Evolutionary conservation across 208 protist genomes (phyloP), one percentile per base, ranked within the genome.

Genomic region (Entamoeba invadens): DNA sequence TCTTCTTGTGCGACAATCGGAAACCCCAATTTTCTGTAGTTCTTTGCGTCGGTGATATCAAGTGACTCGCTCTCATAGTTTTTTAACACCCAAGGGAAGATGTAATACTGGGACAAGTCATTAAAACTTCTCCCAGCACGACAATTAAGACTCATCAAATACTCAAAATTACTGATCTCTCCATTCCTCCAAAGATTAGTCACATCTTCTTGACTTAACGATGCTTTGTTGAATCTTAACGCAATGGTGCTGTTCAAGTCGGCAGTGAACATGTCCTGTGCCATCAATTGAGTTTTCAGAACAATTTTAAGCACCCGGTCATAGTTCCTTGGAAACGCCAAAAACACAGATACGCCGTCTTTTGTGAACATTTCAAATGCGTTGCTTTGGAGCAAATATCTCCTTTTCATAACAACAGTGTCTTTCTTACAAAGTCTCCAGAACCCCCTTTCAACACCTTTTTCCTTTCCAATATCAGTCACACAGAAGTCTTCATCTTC

Each of bases 1-100:
- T 95, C 77, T 14, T 42, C 45, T 44, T 95, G 93, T 21, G 96
- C 96, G 16, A 95, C 96, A 0, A 97, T 93, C 18, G 96, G 96
- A 50, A 93, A 92, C 18, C 91, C 93, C 16, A 97, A 92, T 94
- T 97, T 95, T 38, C 97, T 94, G 51, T 95, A 97, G 16, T 93
- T 92, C 1, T 0, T 18, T 1, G 92, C 51, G 57, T 97, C 92
- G 12, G 10, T 21, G 1, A 97, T 46, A 45, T 97, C 94, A 18
- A 97, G 51, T 18, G 4, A 4, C 45, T 46, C 31, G 25, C 21
- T n/a, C 0, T 4, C 16, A 92, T 96, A 96, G 44, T 96, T 95
- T 8, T 44, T 44, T 21, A 96, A 45, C 21, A 96, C 91, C 95
- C 95, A 95, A 3, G 95, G 95, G 68, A 95, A 94, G 8, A 95